A percentile compares a stretch with the other conserved stretches of the same genome.
Evolutionary conservation across 768 basidiomycete species (phyloP).

Genomic region (Mycena floridula): DNA sequence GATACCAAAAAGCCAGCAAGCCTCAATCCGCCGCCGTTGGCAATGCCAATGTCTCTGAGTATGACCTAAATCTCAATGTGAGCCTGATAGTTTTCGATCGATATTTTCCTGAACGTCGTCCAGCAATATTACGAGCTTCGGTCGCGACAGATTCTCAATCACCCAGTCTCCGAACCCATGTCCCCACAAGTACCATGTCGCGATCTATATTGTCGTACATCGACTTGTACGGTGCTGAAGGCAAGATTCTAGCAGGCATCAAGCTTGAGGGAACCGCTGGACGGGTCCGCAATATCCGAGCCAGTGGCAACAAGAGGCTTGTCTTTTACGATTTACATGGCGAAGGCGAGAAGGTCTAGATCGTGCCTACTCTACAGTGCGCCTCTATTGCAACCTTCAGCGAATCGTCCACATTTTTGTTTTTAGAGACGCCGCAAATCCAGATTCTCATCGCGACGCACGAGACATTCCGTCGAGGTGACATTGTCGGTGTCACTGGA

Average conservation of each 20-base stretch:
- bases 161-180: constrained; percentile 89
- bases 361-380: constrained; percentile 89
- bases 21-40: not conserved
- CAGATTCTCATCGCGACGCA: constrained; percentile 66
- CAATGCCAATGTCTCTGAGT: constrained; percentile 46
- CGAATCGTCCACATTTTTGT: too few relatives aligned
- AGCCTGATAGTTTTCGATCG: constrained; percentile 24
- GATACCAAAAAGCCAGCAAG: not conserved
- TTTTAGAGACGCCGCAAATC: constrained; percentile 62
- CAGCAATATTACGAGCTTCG: constrained; percentile 99
- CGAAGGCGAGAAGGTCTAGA: constrained; percentile 90
- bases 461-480: constrained; percentile 88
- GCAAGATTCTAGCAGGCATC: constrained; percentile 59
- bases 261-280: constrained; percentile 71
- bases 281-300: constrained; percentile 85
- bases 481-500: constrained; percentile 92
- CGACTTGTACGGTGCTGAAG: constrained; percentile 64
- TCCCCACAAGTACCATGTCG: constrained; percentile 96
- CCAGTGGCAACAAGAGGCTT: constrained; percentile 76
- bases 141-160: constrained; percentile 83
- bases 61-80: constrained; percentile 88
- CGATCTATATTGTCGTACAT: constrained; percentile 72
- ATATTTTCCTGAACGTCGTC: constrained; percentile 11
- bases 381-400: too few relatives aligned
- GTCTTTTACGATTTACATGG: constrained; percentile 92